phyloP scores from a whole-genome alignment of 768 basidiomycete species.

The Boletus patriciae region DNA sequence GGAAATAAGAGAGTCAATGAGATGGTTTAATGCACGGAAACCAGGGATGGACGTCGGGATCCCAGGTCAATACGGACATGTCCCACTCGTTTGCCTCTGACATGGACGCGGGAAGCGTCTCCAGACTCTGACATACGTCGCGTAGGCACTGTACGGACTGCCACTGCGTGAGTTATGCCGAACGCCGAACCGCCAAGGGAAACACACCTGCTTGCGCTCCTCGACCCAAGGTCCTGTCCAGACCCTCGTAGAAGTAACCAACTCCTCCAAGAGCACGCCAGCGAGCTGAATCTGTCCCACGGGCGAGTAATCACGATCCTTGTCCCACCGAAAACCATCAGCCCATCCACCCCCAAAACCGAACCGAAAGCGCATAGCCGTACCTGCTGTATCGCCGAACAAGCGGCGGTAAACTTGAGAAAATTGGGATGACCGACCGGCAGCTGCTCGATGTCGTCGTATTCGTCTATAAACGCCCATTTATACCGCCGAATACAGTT shows the following conservation, averaged over 20 bases:
- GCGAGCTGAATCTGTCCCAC: slow-evolving; percentile 46
- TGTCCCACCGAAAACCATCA: background rate
- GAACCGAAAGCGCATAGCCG: background rate
- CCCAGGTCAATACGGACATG: slow-evolving; percentile 45
- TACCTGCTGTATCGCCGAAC: slow-evolving; percentile 42
- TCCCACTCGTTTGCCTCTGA: slow-evolving; percentile 40
- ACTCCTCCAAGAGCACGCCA: slow-evolving; percentile 37
- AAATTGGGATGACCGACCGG: slow-evolving; percentile 58
- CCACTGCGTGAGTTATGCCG: background rate
- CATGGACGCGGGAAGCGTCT: slow-evolving; percentile 38
- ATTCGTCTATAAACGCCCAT: slow-evolving; percentile 68
- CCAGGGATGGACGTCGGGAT: slow-evolving; percentile 50
- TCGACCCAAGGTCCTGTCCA: slow-evolving; percentile 49
- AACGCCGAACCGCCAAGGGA: background rate
- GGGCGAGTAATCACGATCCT: slow-evolving; percentile 45
- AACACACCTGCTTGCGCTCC: slow-evolving; percentile 46
- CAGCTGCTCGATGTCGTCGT: slow-evolving; percentile 47
- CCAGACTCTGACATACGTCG: slow-evolving; percentile 39
- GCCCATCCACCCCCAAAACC: background rate
- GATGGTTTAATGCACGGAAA: slow-evolving; percentile 40
- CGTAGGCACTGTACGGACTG: slow-evolving; percentile 45
- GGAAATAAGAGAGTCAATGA: background rate
- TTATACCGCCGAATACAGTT: slow-evolving; percentile 72
- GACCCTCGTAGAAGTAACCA: slow-evolving; percentile 32
- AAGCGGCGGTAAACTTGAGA: slow-evolving; percentile 45